Evolutionary conservation across 2,329 filamentous ascomycete species (phyloP).

Genomic region (Dichotomopilus funicola): DNA sequence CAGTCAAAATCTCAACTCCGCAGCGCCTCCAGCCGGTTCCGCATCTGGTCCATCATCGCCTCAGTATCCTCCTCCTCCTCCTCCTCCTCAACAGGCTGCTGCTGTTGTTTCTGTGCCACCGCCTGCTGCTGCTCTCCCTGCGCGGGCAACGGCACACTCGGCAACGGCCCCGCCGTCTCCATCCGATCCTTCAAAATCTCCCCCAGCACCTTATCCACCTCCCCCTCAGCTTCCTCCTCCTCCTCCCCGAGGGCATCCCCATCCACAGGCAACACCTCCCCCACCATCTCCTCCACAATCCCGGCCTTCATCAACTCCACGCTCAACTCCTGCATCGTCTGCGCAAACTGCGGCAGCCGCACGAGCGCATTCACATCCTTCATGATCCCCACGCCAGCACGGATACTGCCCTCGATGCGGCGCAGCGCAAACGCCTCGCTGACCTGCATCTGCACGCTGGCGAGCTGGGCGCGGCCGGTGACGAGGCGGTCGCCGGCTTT

Average conservation of each 20-base stretch:
- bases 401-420: constrained; percentile 91
- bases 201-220: constrained; percentile 88
- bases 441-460: constrained; percentile 94
- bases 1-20: constrained; percentile 60
- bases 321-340: constrained; percentile 82
- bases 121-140: constrained; percentile 37
- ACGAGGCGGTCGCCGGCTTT: constrained; percentile 67
- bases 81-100: constrained; percentile 43
- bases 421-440: constrained; percentile 91
- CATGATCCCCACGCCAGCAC: constrained; percentile 86
- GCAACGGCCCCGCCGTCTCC: constrained; percentile 54
- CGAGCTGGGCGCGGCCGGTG: constrained; percentile 86
- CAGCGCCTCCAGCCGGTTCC: constrained; percentile 80
- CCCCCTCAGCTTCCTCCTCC: constrained; percentile 66
- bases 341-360: constrained; percentile 74
- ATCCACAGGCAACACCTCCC: constrained; percentile 74
- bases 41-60: constrained; percentile 89
- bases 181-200: constrained; percentile 83
- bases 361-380: constrained; percentile 89
- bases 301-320: constrained; percentile 88
- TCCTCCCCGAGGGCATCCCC: constrained; percentile 59
- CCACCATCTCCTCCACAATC: constrained; percentile 96
- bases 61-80: constrained; percentile 82
- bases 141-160: constrained; percentile 45
- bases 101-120: constrained; percentile 42